Percentiles rank a stretch among this genome's conserved stretches.
These are phyloP conservation scores for Anisodus tanguticus DNA, from an alignment of 257 asterid genomes.

Conservation along the genomic window DNA sequence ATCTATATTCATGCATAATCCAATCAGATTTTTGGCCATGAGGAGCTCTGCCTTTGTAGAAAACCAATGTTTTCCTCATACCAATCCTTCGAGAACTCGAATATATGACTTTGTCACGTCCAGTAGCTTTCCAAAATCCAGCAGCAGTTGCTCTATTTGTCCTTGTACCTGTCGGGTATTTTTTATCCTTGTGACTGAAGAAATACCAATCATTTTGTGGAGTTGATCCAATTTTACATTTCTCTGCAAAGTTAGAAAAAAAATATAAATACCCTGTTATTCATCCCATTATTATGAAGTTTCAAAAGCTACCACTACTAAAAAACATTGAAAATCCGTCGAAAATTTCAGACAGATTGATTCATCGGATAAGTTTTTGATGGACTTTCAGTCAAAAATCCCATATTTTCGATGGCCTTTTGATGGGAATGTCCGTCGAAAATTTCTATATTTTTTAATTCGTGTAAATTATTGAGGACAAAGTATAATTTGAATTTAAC, in stretches of 20 bases:
- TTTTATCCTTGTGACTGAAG: constrained; percentile 91
- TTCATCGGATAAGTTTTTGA: too few species aligned
- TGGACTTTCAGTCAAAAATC: too few species aligned
- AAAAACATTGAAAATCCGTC: too few species aligned
- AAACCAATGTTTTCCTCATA: constrained; percentile 85
- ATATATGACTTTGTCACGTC: constrained; percentile 79
- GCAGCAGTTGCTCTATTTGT: constrained; percentile 91
- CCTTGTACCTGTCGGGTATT: constrained; percentile 84
- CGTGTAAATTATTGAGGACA: too few species aligned
- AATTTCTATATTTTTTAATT: too few species aligned
- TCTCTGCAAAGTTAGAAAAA: constrained; percentile 48
- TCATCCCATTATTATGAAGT: background rate
- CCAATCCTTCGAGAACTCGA: constrained; percentile 71
- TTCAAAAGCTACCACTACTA: too few species aligned
- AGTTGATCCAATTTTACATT: constrained; percentile 80
- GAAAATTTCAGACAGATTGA: too few species aligned
- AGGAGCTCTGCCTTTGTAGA: constrained; percentile 87
- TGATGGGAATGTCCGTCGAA: too few species aligned
- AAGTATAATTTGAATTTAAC: too few species aligned
- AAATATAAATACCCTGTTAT: background rate
- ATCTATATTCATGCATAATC: constrained; percentile 93
- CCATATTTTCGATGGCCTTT: too few species aligned
- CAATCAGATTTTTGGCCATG: constrained; percentile 91
- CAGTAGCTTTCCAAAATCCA: constrained; percentile 96
- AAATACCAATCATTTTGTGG: constrained; percentile 96